Percentiles rank a stretch among this genome's conserved stretches.
Evolutionary conservation across 1,284 basidiomycete genomes (phyloP).

Genomic region (Boletus mariae): DNA sequence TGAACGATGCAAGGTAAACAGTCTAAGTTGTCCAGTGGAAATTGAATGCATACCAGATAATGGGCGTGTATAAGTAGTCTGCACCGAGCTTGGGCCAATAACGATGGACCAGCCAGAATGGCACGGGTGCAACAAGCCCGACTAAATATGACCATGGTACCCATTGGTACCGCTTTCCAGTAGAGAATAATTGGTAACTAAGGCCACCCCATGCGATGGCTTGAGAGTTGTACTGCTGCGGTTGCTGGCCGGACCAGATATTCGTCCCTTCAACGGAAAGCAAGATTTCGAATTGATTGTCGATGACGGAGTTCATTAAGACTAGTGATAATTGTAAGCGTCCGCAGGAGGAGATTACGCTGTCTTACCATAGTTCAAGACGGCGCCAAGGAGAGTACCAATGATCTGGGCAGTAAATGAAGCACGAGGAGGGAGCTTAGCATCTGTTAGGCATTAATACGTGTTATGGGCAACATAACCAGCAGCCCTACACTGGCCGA

Average conservation of each 20-base stretch:
- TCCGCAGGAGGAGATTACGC: neutral
- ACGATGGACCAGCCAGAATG: slow-evolving; percentile 53
- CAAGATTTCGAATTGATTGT: slow-evolving; percentile 49
- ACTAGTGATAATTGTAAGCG: slow-evolving; percentile 12
- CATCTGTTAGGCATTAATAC: slow-evolving; percentile 31
- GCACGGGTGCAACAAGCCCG: slow-evolving; percentile 49
- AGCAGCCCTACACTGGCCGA: slow-evolving; percentile 48
- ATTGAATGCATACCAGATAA: slow-evolving; percentile 36
- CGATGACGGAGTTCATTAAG: slow-evolving; percentile 60
- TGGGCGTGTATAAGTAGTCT: slow-evolving; percentile 42
- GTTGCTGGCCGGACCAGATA: slow-evolving; percentile 59
- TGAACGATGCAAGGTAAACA: slow-evolving; percentile 4
- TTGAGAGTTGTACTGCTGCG: slow-evolving; percentile 54
- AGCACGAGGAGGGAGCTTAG: slow-evolving; percentile 63
- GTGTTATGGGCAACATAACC: slow-evolving; percentile 1
- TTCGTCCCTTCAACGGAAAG: slow-evolving; percentile 47
- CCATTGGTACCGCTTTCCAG: slow-evolving; percentile 53
- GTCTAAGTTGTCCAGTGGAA: neutral
- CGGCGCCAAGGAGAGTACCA: slow-evolving; percentile 43
- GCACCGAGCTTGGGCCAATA: slow-evolving; percentile 38
- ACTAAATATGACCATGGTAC: slow-evolving; percentile 53
- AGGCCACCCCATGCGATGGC: slow-evolving; percentile 67
- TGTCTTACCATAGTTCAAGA: slow-evolving; percentile 50
- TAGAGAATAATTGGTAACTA: slow-evolving; percentile 52
- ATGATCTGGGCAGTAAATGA: slow-evolving; percentile 61